Conservation (phyloP, 202 grass and related monocot species). For the Bolboschoenoplectus hybrid region DNA sequence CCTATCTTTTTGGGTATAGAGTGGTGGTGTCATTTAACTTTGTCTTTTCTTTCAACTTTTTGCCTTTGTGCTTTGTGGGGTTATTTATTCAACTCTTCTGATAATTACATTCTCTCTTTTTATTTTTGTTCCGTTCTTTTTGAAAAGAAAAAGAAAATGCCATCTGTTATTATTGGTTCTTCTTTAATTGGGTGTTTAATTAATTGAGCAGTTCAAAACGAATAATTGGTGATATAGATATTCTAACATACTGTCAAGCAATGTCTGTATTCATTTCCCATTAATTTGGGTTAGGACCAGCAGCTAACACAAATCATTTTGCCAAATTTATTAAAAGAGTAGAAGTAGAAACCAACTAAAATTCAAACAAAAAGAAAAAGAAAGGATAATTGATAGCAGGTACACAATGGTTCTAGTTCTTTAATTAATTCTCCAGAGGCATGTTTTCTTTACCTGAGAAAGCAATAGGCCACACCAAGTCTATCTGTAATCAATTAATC, state of each 20-base stretch:
- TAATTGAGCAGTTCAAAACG: background rate
- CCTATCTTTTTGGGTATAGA: constrained; percentile 27
- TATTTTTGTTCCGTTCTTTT: background rate
- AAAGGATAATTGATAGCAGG: background rate
- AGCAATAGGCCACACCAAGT: too few relatives aligned
- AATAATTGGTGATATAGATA: constrained; percentile 11
- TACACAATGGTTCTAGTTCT: background rate
- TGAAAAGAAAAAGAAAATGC: background rate
- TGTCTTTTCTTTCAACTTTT: constrained; percentile 36
- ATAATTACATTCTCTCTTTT: constrained; percentile 13
- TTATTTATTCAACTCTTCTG: constrained; percentile 36
- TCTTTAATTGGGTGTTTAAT: background rate
- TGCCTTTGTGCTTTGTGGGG: constrained; percentile 16
- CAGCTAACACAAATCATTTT: background rate
- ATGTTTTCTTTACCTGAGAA: too few relatives aligned
- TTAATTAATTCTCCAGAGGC: too few relatives aligned
- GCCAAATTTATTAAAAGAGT: background rate
- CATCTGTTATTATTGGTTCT: background rate
- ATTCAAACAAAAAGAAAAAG: background rate
- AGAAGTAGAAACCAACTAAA: background rate
- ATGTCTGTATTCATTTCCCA: background rate
- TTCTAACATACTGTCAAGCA: constrained; percentile 9
- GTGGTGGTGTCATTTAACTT: constrained; percentile 36
- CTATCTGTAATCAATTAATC: background rate
- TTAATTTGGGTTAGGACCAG: background rate